Base-by-base conservation (phyloP, 768 basidiomycete species). In the Termitomyces titanicus region DNA sequence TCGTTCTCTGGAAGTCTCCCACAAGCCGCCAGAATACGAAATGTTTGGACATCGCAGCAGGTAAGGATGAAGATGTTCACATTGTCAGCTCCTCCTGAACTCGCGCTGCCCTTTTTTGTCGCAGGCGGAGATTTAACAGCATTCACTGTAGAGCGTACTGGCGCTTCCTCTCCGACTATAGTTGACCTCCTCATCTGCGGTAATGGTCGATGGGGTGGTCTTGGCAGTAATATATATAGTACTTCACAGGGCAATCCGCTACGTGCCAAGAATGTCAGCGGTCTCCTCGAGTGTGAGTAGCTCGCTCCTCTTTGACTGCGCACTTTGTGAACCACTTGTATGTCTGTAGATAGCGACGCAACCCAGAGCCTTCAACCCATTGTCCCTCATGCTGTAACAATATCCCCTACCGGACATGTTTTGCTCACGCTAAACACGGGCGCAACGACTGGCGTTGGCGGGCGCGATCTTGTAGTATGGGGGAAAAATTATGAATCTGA, bases 131-230 rank as follows among this genome's bases (percentile, higher is more conserved):
- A 93, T 66, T 69, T 91, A 61, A 84, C 88, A 5, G 86, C 84
- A 54, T 94, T 94, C 66, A 80, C 83, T 25, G 84, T 89, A 22
- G 85, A 93, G 70, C 79, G 74, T 6, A 62, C 62, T 15, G 59
- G 64, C 18, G 60, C 59, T 17, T 61, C 56, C 18, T 61, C 65
- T 3, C 59, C 69, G 6, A 62, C 63, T 5, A 71, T 64, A 2
- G 63, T 70, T 11, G 79, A 81, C 43, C 50, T 94, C 2, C 78
- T 94, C 27, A 82, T 88, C 56, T 88, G 86, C 62, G 92, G 93
- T 2, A 90, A 91, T 64, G 94, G 93, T 1, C 85, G 91, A 64
- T 88, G 80, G 69, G 92, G 94, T 15, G 88, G 87, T 15, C 75
- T 92, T 11, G 90, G 89, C 3, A 88, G 81, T 47, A 80, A 79